These are phyloP conservation scores for Extremus antarcticus DNA, from an alignment of 495 filamentous ascomycete genomes.

Conservation along the genomic window DNA sequence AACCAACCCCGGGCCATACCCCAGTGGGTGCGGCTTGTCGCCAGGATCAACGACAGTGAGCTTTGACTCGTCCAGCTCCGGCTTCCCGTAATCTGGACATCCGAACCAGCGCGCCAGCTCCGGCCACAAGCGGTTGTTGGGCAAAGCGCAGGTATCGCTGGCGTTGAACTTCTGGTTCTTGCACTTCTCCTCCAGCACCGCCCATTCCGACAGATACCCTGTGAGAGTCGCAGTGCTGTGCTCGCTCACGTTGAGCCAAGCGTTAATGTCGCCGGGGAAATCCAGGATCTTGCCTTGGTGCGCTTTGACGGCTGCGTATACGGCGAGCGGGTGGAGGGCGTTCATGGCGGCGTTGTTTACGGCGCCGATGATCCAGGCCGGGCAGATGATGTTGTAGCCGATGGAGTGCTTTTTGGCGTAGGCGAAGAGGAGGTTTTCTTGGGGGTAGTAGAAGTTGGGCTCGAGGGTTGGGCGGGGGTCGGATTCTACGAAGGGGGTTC, in stretches of 20 bases:
- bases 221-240: conserved; percentile 33
- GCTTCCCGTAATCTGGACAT: conserved; percentile 17
- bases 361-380: conserved; percentile 35
- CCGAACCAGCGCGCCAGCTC: conserved; percentile 36
- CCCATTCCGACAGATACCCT: conserved; percentile 40
- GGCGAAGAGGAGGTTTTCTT: conserved; percentile 34
- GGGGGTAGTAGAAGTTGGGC: conserved; percentile 42
- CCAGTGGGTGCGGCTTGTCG: conserved; percentile 8
- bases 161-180: conserved; percentile 38
- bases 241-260: conserved; percentile 33
- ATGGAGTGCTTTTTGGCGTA: conserved; percentile 27
- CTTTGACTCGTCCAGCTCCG: conserved; percentile 17
- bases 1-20: conserved; percentile 10
- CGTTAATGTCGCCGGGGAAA: conserved; percentile 32
- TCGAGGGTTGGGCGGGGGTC: conserved; percentile 34
- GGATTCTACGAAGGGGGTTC: conserved; percentile 34
- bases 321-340: conserved; percentile 33
- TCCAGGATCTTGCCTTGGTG: conserved; percentile 27
- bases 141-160: conserved; percentile 33
- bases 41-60: conserved; percentile 4
- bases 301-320: conserved; percentile 37
- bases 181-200: conserved; percentile 28
- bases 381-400: conserved; percentile 33
- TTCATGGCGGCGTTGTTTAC: conserved; percentile 40
- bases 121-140: conserved; percentile 38